phyloP scores from a whole-genome alignment of 345 rosid species.

The Cardamine chenopodiifolia region DNA sequence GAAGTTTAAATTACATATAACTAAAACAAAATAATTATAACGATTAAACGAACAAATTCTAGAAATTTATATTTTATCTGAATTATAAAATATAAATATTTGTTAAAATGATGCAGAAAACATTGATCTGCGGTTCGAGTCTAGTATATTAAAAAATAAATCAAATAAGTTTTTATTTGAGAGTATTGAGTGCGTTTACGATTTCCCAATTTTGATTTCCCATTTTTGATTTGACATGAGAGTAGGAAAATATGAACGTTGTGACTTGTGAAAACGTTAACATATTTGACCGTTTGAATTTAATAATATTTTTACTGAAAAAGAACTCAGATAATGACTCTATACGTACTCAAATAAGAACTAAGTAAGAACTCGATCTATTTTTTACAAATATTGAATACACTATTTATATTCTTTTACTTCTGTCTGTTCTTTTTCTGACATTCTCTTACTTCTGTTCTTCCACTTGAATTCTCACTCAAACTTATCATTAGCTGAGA shows the following conservation, averaged over 20 bases:
- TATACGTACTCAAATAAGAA: not conserved
- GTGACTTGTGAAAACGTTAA: not conserved
- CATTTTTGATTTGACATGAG: not conserved
- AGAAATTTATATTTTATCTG: no score
- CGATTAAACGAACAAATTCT: no score
- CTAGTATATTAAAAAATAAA: not conserved
- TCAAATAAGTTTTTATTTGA: not conserved
- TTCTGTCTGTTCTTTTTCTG: no score
- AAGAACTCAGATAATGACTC: not conserved
- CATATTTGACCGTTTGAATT: not conserved
- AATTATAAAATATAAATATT: no score
- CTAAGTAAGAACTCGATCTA: not conserved
- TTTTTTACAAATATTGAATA: not conserved
- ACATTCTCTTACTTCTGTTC: not conserved
- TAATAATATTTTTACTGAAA: not conserved
- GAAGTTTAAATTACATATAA: no score
- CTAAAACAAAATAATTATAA: no score
- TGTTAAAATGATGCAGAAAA: no score
- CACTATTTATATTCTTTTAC: not conserved
- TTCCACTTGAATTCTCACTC: not conserved
- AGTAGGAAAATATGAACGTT: not conserved
- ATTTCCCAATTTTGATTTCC: no score
- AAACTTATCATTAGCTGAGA: not conserved
- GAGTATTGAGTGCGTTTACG: not conserved
- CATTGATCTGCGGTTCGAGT: no score